These are phyloP conservation scores for Moesziomyces globuligerus DNA, from an alignment of 1,284 basidiomycete genomes.

Conservation along the genomic window DNA sequence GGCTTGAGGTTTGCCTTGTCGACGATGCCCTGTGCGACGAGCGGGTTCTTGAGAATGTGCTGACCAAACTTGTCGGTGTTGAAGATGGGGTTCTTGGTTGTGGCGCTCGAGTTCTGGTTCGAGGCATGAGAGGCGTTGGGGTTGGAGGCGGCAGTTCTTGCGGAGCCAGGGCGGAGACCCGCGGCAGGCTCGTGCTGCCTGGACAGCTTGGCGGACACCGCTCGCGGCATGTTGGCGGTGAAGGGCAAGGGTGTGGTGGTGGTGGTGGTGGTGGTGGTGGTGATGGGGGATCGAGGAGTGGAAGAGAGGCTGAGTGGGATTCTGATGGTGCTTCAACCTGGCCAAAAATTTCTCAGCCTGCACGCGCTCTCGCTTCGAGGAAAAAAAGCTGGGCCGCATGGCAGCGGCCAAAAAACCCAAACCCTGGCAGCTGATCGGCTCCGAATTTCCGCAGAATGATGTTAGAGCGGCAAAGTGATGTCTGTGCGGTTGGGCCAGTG, in stretches of 20 bases:
- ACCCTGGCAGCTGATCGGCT: neutral
- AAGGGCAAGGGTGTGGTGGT: constrained; percentile 1
- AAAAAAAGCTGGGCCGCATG: neutral
- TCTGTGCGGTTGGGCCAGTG: constrained; percentile 24
- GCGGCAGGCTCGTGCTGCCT: constrained; percentile 79
- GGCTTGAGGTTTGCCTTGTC: constrained; percentile 88
- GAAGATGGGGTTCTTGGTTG: constrained; percentile 67
- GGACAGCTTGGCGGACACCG: constrained; percentile 83
- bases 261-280: constrained; percentile 13
- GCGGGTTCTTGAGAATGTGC: constrained; percentile 95
- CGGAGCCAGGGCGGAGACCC: constrained; percentile 70
- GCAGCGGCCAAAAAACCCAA: neutral
- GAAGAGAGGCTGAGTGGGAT: neutral
- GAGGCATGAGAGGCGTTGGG: constrained; percentile 51
- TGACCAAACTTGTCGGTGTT: constrained; percentile 95
- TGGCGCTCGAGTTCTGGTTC: constrained; percentile 55
- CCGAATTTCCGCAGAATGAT: neutral
- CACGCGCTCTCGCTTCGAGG: neutral
- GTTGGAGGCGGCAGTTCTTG: constrained; percentile 66
- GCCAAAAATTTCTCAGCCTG: constrained; percentile 17
- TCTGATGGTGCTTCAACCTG: neutral
- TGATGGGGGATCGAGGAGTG: too few species aligned
- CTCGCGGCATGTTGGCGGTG: constrained; percentile 81
- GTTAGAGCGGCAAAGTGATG: neutral
- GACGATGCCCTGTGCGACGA: constrained; percentile 77